Percentiles rank a stretch among this genome's conserved stretches.
These are phyloP conservation scores for Colletotrichum gloeosporioides DNA, from an alignment of 2,329 filamentous ascomycete genomes.

Conservation along the genomic window DNA sequence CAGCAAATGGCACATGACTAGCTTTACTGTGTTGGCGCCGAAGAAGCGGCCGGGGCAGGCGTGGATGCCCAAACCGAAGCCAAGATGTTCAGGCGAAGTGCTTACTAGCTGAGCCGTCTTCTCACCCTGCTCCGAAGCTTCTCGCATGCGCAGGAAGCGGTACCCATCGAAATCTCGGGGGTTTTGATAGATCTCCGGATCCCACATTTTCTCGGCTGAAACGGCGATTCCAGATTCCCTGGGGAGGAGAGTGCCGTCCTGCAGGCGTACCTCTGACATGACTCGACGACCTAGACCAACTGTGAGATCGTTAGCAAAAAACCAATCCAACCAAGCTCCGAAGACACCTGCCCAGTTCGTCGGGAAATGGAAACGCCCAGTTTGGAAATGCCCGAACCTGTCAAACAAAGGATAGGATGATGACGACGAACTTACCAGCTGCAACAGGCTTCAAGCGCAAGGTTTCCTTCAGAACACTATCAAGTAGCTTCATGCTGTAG, in stretches of 20 bases:
- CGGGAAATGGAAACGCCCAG: not conserved
- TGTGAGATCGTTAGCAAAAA: not conserved
- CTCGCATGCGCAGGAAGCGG: constrained; percentile 32
- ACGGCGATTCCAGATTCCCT: constrained; percentile 26
- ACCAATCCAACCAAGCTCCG: not conserved
- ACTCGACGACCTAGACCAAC: constrained; percentile 7
- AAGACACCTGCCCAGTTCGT: not conserved
- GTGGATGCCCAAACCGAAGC: constrained; percentile 45
- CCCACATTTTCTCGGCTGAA: constrained; percentile 23
- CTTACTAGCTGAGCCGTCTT: constrained; percentile 37
- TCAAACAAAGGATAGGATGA: not conserved
- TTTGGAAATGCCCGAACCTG: not conserved
- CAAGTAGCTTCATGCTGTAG: constrained; percentile 12
- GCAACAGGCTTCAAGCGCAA: constrained; percentile 13
- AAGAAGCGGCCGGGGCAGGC: constrained; percentile 50
- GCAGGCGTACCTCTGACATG: not conserved
- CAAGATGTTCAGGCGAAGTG: constrained; percentile 33
- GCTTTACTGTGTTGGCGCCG: constrained; percentile 45
- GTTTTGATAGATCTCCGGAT: constrained; percentile 27
- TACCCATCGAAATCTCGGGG: constrained; percentile 29
- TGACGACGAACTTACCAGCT: not conserved
- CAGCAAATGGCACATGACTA: constrained; percentile 32
- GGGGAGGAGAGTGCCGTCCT: constrained; percentile 26
- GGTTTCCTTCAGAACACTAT: constrained; percentile 17
- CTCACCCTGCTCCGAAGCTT: constrained; percentile 24